Percentiles rank a stretch among this genome's conserved stretches.
phyloP scores from a whole-genome alignment of 164 flowering plant species.

The Tetracentron sinense region DNA sequence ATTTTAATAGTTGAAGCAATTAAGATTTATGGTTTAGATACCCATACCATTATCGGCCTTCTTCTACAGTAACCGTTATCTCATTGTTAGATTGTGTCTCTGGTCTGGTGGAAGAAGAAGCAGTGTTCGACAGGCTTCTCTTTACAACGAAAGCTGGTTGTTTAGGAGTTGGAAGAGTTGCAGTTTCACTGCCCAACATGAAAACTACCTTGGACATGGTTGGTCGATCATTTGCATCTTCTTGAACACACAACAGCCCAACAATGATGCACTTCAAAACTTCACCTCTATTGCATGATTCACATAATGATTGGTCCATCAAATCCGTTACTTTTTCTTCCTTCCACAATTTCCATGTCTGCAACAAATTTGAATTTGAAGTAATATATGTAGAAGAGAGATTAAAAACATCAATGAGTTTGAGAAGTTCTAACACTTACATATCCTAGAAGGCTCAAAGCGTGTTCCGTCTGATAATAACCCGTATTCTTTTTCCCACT shows the following conservation, averaged over 20 bases:
- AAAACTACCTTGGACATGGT: conserved; percentile 23
- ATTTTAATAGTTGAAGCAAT: neutral
- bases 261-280: conserved; percentile 23
- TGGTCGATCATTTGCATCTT: conserved; percentile 22
- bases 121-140: neutral
- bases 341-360: conserved; percentile 16
- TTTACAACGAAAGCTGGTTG: conserved; percentile 6
- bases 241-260: conserved; percentile 33
- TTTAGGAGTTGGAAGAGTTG: conserved; percentile 17
- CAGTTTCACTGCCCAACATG: conserved; percentile 23
- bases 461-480: conserved; percentile 1
- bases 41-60: no score
- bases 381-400: no score
- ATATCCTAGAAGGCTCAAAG: conserved; percentile 14
- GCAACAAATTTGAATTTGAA: neutral
- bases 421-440: conserved; percentile 4
- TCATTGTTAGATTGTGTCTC: neutral
- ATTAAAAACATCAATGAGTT: no score
- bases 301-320: conserved; percentile 6
- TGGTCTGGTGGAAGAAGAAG: neutral
- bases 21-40: no score
- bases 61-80: neutral
- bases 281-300: conserved; percentile 6
- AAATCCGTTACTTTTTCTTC: conserved; percentile 6
- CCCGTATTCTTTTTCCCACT: conserved; percentile 19